phyloP scores from a whole-genome alignment of 768 basidiomycete genomes.

The Rhodotorula babjevae region DNA sequence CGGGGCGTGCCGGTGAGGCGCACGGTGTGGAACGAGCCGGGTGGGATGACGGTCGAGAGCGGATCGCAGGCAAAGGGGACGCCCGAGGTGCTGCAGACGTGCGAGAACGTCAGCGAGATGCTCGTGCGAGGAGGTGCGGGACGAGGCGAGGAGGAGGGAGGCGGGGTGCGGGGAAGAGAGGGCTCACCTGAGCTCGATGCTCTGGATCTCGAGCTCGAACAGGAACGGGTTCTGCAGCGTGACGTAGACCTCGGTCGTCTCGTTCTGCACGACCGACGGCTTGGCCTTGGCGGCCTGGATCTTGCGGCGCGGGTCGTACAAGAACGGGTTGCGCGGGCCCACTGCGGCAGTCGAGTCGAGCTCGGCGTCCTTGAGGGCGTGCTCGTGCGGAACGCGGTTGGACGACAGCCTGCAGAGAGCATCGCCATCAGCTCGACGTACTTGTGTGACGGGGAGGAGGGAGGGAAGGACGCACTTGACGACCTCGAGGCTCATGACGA shows the following conservation, averaged over 20 bases:
- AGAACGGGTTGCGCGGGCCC: conserved; percentile 58
- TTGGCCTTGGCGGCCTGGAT: conserved; percentile 59
- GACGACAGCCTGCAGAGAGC: conserved; percentile 58
- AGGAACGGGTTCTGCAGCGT: conserved; percentile 86
- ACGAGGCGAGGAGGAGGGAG: too few relatives aligned
- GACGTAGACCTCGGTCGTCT: conserved; percentile 72
- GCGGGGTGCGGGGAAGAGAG: neutral
- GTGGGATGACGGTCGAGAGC: conserved; percentile 63
- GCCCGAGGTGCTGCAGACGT: conserved; percentile 65
- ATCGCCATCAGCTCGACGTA: neutral
- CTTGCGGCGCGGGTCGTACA: conserved; percentile 75
- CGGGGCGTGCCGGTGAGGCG: conserved; percentile 64
- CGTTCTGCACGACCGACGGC: conserved; percentile 70
- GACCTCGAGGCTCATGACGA: conserved; percentile 72
- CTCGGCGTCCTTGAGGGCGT: conserved; percentile 50
- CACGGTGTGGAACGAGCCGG: conserved; percentile 68
- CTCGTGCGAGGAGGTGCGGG: too few relatives aligned
- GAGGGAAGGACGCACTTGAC: conserved; percentile 52
- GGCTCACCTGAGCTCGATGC: conserved; percentile 69
- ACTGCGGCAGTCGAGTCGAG: neutral
- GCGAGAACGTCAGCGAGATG: conserved; percentile 6
- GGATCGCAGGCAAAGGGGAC: conserved; percentile 65
- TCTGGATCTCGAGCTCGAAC: conserved; percentile 83
- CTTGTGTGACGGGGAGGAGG: neutral
- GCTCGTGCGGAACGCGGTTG: conserved; percentile 68